These are phyloP conservation scores for Ogataea degrootiae DNA, from an alignment of 805 yeast genomes.

Conservation along the genomic window DNA sequence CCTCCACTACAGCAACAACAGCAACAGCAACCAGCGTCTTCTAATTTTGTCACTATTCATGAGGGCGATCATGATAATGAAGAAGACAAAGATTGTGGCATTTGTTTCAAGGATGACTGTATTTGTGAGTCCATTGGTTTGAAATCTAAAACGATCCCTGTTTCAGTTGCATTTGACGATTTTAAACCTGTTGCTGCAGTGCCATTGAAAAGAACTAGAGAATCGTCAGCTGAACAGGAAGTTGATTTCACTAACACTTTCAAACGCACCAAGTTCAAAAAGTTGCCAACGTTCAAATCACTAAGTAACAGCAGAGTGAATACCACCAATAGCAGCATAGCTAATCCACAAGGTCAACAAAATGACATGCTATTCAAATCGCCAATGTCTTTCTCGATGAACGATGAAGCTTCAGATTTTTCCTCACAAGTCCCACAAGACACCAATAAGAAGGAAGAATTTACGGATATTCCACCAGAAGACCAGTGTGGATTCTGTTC, in stretches of 20 bases:
- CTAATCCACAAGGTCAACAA: constrained; percentile 5
- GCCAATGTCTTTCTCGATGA: constrained; percentile 13
- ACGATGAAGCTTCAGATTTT: constrained; percentile 11
- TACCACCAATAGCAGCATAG: not conserved
- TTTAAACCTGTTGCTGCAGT: constrained; percentile 67
- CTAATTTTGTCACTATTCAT: not conserved
- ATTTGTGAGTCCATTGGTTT: constrained; percentile 54
- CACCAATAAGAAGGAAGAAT: constrained; percentile 31
- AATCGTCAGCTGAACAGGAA: constrained; percentile 29
- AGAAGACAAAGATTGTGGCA: constrained; percentile 46
- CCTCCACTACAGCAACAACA: constrained; percentile 22
- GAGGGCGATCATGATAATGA: not conserved
- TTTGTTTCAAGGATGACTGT: constrained; percentile 67
- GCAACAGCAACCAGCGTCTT: not conserved
- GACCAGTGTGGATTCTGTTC: constrained; percentile 94
- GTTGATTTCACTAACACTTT: constrained; percentile 53
- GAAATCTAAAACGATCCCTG: constrained; percentile 18
- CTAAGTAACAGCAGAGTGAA: constrained; percentile 8
- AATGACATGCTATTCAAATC: constrained; percentile 24
- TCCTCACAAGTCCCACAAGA: constrained; percentile 11
- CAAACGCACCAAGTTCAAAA: constrained; percentile 26
- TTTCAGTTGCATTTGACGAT: constrained; percentile 9
- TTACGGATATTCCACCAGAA: constrained; percentile 36
- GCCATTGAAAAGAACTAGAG: constrained; percentile 40
- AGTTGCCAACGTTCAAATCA: constrained; percentile 20